Percentiles rank a stretch among this genome's conserved stretches.
These are phyloP conservation scores for Avena insularis DNA, from an alignment of 176 grass and related monocot species.

Conservation along the genomic window DNA sequence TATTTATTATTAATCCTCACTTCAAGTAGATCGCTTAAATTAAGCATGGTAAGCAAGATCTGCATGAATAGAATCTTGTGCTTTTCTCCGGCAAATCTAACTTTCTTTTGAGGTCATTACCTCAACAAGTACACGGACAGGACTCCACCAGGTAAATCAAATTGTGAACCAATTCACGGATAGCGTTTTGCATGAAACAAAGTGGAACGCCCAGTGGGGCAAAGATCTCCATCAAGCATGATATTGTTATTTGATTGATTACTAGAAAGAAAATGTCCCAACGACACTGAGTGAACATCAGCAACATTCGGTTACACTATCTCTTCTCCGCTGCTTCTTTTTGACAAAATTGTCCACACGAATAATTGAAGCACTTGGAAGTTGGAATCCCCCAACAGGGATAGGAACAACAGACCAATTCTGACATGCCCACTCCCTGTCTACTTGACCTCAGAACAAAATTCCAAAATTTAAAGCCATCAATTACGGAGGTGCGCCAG, in stretches of 20 bases:
- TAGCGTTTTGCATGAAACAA: constrained; percentile 47
- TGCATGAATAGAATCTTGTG: constrained; percentile 36
- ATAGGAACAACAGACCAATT: constrained; percentile 36
- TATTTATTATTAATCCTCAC: constrained; percentile 42
- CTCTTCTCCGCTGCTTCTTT: constrained; percentile 36
- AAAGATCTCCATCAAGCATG: constrained; percentile 35
- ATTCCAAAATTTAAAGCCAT: constrained; percentile 38
- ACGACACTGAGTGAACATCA: constrained; percentile 39
- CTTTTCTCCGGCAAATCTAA: constrained; percentile 42
- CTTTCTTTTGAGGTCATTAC: constrained; percentile 36
- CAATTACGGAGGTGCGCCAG: constrained; percentile 3
- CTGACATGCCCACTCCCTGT: constrained; percentile 26
- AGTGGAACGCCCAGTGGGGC: constrained; percentile 12
- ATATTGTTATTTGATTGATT: constrained; percentile 9
- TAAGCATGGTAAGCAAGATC: constrained; percentile 45
- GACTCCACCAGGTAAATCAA: constrained; percentile 36
- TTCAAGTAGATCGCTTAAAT: constrained; percentile 41
- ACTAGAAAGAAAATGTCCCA: constrained; percentile 35
- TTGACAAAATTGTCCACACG: constrained; percentile 57
- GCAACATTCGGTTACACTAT: constrained; percentile 29
- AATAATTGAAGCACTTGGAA: constrained; percentile 56
- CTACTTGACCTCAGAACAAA: constrained; percentile 42
- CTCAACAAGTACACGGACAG: constrained; percentile 19
- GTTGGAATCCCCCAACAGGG: constrained; percentile 42
- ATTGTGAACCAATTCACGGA: constrained; percentile 7